Conservation (phyloP, 1,284 basidiomycete genomes). For the Marasmius sp. region DNA sequence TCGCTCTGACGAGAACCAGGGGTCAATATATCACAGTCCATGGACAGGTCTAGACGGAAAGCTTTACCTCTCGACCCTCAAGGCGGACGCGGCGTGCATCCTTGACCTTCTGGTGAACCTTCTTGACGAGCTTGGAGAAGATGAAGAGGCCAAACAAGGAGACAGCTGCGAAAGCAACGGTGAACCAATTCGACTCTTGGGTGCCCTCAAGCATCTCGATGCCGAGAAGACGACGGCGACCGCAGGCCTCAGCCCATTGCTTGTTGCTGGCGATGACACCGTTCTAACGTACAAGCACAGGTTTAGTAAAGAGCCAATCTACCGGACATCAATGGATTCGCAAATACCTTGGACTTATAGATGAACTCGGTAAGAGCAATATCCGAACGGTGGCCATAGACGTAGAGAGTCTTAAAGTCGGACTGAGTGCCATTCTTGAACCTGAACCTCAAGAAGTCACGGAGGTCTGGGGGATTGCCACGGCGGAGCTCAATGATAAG, state of each 20-base stretch:
- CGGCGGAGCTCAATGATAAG: constrained; percentile 79
- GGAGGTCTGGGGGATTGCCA: constrained; percentile 68
- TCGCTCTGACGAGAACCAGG: background rate
- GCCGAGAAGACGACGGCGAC: constrained; percentile 31
- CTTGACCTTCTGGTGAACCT: constrained; percentile 1
- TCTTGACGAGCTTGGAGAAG: constrained; percentile 28
- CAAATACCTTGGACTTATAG: constrained; percentile 67
- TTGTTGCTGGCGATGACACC: constrained; percentile 67
- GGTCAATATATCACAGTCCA: background rate
- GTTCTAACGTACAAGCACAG: constrained; percentile 36
- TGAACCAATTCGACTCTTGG: constrained; percentile 37
- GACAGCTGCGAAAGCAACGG: constrained; percentile 45
- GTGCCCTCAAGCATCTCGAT: constrained; percentile 28
- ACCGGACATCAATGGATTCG: background rate
- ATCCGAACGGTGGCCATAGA: constrained; percentile 67
- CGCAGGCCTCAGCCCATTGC: constrained; percentile 66
- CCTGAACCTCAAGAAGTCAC: constrained; percentile 78
- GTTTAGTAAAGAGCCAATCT: background rate
- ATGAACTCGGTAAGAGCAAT: constrained; percentile 80
- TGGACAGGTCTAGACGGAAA: background rate
- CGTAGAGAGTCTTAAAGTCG: constrained; percentile 60
- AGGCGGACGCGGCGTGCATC: constrained; percentile 9
- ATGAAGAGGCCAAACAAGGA: constrained; percentile 44
- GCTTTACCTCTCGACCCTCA: constrained; percentile 11
- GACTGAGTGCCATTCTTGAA: constrained; percentile 81